Evolutionary conservation across 2,329 filamentous ascomycete species (phyloP), one percentile per base, ranked within the genome.

Genomic region (Epichloe sp.): DNA sequence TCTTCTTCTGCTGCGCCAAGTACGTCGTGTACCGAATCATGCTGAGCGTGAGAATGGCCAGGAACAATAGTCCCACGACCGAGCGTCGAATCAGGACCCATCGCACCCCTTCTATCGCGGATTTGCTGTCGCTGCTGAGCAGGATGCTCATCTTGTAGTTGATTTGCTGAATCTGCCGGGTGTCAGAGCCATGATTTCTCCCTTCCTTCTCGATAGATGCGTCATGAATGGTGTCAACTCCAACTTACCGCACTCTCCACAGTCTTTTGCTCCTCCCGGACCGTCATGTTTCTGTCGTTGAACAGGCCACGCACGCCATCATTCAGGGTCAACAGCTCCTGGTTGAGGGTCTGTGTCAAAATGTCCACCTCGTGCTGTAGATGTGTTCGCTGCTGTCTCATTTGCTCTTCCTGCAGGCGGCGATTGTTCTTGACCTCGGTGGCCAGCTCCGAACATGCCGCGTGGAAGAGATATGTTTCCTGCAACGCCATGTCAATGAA

Each of bases 331-430:
- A 82, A 70, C 26, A 90, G 75, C 64, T 97, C 90, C 67, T 96
- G 90, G 36, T 82, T 86, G 53, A 96, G 73, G 46, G 83, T 79
- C 71, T 97, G 93, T 51, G 80, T 83, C 50, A 96, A 66, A 17
- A 95, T 95, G 65, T 98, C 93, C n/a, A 90, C 83, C 65, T 97
- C 93, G 65, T 96, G 90, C 70, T 96, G 89, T 57, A 98, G 68
- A 47, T 90, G 82, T 4, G 85, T 88, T 41, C 93, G 77, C 63
- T 95, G 86, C 56, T 88, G 83, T 37, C 90, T 80, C 70, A 88
- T 85, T 53, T 83, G 79, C 67, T 96, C 90, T 56, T 89, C 83
- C 57, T 87, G 83, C 0, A 81, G 76, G 57, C 85, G 83, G 23
- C 88, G 77, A 50, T 83, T 83, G 55, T 89, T 88, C 56, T 80